Evolutionary conservation across 148 eudicot genomes (phyloP).

Genomic region (Selenicereus undatus): DNA sequence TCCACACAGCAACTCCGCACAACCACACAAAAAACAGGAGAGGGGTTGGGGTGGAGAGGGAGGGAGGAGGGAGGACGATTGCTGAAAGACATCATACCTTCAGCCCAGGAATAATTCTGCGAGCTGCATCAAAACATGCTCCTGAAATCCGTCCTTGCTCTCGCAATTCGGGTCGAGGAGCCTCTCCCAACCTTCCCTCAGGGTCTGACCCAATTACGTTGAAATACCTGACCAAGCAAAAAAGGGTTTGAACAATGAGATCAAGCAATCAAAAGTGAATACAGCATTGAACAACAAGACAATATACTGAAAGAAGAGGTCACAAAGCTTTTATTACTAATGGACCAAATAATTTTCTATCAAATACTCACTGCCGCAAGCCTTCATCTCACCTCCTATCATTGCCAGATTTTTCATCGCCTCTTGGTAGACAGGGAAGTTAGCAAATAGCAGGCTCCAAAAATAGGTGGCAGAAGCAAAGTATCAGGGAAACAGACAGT

Average conservation of each 20-base stretch:
- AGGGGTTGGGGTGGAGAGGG: background rate
- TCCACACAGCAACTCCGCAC: background rate
- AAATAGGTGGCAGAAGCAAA: too few relatives aligned
- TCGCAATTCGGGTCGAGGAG: slow-evolving; percentile 91
- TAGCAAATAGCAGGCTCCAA: too few relatives aligned
- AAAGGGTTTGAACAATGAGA: background rate
- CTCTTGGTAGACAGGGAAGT: too few relatives aligned
- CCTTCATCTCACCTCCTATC: too few relatives aligned
- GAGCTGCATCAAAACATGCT: slow-evolving; percentile 99
- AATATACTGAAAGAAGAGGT: background rate
- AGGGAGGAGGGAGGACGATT: background rate
- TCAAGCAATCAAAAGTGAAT: background rate
- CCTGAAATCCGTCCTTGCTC: slow-evolving; percentile 95
- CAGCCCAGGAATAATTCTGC: slow-evolving; percentile 71
- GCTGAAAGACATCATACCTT: slow-evolving; percentile 38
- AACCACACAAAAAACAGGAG: background rate
- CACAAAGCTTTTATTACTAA: background rate
- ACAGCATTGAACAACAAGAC: background rate
- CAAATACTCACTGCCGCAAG: too few relatives aligned
- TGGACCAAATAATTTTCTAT: too few relatives aligned
- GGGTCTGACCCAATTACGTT: slow-evolving; percentile 98
- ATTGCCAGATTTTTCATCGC: too few relatives aligned
- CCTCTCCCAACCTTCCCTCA: slow-evolving; percentile 92
- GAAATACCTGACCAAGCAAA: slow-evolving; percentile 59
- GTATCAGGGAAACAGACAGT: too few relatives aligned